Conservation (phyloP, 768 basidiomycete species). For the Royoungia palumana region DNA sequence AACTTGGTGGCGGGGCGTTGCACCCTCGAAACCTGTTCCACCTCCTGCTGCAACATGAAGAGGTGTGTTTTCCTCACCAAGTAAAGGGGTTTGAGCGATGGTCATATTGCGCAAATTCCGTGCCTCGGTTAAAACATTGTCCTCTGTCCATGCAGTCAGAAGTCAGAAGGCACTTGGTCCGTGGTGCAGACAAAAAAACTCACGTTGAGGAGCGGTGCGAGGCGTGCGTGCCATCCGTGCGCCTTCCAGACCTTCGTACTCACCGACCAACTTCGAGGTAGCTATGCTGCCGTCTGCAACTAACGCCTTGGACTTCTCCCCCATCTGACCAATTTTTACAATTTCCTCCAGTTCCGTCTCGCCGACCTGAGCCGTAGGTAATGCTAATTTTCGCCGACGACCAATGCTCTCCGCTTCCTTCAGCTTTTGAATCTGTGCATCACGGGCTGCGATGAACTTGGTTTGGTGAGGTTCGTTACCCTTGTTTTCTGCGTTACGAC, state of each 20-base stretch:
- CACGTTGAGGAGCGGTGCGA: slow-evolving; percentile 89
- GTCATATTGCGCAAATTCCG: slow-evolving; percentile 94
- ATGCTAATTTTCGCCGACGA: slow-evolving; percentile 73
- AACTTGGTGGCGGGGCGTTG: slow-evolving; percentile 88
- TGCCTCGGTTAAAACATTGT: slow-evolving; percentile 92
- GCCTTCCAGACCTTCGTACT: slow-evolving; percentile 86
- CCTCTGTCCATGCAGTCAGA: slow-evolving; percentile 53
- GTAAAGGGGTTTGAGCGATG: slow-evolving; percentile 85
- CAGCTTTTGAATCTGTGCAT: slow-evolving; percentile 95
- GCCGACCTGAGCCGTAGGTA: slow-evolving; percentile 90
- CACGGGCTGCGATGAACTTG: slow-evolving; percentile 94
- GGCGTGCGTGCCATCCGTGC: slow-evolving; percentile 94
- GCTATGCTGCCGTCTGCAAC: slow-evolving; percentile 82
- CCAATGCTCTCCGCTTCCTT: slow-evolving; percentile 97
- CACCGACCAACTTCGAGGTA: slow-evolving; percentile 81
- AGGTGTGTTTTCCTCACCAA: slow-evolving; percentile 98
- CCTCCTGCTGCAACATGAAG: slow-evolving; percentile 69
- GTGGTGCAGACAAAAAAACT: slow-evolving; percentile 32
- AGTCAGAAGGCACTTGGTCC: slow-evolving; percentile 8
- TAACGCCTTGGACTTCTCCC: slow-evolving; percentile 83
- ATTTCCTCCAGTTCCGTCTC: slow-evolving; percentile 96
- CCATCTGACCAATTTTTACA: slow-evolving; percentile 94
- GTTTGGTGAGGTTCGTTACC: slow-evolving; percentile 75
- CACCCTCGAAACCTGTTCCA: slow-evolving; percentile 91
- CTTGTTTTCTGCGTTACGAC: slow-evolving; percentile 58